These are phyloP conservation scores for Aureobasidium sp. DNA, from an alignment of 2,329 filamentous ascomycete species.

Conservation along the genomic window DNA sequence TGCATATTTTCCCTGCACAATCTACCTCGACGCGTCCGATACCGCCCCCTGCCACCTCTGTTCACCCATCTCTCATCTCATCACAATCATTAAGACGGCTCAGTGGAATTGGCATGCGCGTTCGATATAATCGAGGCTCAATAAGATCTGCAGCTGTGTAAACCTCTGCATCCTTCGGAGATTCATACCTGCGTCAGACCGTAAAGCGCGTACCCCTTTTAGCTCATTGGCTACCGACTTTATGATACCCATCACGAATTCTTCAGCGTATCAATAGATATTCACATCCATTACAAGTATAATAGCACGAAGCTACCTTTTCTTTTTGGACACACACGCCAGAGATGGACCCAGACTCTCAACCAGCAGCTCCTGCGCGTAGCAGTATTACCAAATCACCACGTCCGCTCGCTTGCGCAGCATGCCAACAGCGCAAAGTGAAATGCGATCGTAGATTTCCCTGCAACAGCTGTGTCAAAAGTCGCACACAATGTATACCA, in stretches of 20 bases:
- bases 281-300: not conserved
- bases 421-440: conserved; percentile 81
- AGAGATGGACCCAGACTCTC: not conserved
- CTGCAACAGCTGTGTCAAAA: conserved; percentile 74
- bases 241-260: not conserved
- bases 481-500: conserved; percentile 61
- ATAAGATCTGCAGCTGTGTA: no score
- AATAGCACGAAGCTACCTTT: not conserved
- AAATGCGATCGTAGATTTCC: conserved; percentile 75
- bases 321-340: not conserved
- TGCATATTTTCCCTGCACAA: not conserved
- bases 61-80: conserved; percentile 12
- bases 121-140: not conserved
- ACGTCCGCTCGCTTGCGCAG: conserved; percentile 59
- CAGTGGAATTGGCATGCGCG: not conserved
- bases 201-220: no score
- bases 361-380: not conserved
- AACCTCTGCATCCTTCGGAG: not conserved
- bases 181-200: no score
- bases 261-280: not conserved
- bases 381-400: not conserved
- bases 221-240: no score
- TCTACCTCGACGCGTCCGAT: not conserved
- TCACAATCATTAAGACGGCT: not conserved
- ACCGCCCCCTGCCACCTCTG: not conserved